Percentiles rank a stretch among this genome's conserved stretches.
phyloP scores from a whole-genome alignment of 225 moss, liverwort and hornwort species.

The Lunularia cruciata region DNA sequence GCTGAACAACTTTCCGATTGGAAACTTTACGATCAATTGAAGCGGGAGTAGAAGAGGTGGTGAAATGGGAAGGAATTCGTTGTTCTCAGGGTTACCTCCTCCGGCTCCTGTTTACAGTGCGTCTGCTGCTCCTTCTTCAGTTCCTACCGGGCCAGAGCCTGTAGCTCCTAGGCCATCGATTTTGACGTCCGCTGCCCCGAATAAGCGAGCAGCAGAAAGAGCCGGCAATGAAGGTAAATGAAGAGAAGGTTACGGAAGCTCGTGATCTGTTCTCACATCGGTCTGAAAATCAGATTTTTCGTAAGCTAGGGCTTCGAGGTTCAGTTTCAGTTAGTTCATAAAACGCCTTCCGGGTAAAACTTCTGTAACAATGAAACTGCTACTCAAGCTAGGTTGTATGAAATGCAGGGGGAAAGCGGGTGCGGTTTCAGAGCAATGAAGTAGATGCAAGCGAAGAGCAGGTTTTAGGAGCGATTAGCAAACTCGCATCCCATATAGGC shows the following conservation, averaged over 20 bases:
- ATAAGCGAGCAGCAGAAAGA: constrained; percentile 58
- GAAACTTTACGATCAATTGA: too few relatives aligned
- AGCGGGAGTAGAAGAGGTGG: not conserved
- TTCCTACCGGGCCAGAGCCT: constrained; percentile 8
- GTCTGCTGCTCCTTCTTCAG: constrained; percentile 22
- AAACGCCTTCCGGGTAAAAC: not conserved
- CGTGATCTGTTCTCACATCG: not conserved
- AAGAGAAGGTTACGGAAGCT: not conserved
- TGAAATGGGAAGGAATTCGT: constrained; percentile 61
- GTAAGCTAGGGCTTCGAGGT: not conserved
- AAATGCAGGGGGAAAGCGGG: constrained; percentile 55
- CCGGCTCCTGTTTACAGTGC: constrained; percentile 45
- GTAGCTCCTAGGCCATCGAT: constrained; percentile 44
- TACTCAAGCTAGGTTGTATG: not conserved
- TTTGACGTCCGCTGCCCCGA: constrained; percentile 39
- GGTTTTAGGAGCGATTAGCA: constrained; percentile 77
- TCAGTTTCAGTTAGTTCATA: not conserved
- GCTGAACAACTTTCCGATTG: too few relatives aligned
- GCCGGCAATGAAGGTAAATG: constrained; percentile 50
- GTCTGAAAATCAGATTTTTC: not conserved
- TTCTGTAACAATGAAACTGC: not conserved
- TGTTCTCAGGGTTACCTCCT: constrained; percentile 86
- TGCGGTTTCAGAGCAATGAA: constrained; percentile 78
- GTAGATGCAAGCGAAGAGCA: constrained; percentile 84
- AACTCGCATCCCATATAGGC: constrained; percentile 79